A percentile compares a stretch with the other conserved stretches of the same genome.
Conservation (phyloP, 2,329 filamentous ascomycete species). For the Epichloe sp. region DNA sequence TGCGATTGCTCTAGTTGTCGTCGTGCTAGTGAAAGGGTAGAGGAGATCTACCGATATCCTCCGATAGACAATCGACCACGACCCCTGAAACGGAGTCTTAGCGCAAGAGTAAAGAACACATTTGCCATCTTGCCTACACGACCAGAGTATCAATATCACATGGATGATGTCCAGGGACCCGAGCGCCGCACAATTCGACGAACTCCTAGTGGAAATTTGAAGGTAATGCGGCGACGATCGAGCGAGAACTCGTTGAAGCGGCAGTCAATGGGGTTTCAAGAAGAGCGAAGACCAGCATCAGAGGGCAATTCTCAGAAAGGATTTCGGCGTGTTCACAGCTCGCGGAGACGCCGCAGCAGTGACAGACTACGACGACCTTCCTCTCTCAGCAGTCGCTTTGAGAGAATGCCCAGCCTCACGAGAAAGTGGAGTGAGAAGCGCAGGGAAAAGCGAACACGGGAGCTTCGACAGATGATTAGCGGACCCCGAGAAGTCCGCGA, state of each 20-base stretch:
- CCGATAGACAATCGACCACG: slow-evolving; percentile 34
- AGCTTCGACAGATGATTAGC: slow-evolving; percentile 47
- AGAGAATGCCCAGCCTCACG: slow-evolving; percentile 39
- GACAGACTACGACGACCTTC: slow-evolving; percentile 20
- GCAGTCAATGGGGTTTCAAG: slow-evolving; percentile 10
- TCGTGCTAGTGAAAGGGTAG: slow-evolving; percentile 27
- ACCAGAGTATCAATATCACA: slow-evolving; percentile 22
- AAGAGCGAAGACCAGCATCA: slow-evolving; percentile 23
- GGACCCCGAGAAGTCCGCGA: slow-evolving; percentile 44
- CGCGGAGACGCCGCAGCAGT: slow-evolving; percentile 13
- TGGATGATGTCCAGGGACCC: slow-evolving; percentile 22
- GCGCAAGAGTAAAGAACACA: slow-evolving; percentile 40
- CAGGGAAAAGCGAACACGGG: slow-evolving; percentile 44
- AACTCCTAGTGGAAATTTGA: slow-evolving; percentile 45
- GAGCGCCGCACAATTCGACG: slow-evolving; percentile 46
- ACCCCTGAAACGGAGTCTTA: slow-evolving; percentile 34
- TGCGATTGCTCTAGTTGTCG: slow-evolving; percentile 16
- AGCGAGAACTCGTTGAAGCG: slow-evolving; percentile 31
- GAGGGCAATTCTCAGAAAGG: slow-evolving; percentile 11
- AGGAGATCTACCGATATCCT: slow-evolving; percentile 32
- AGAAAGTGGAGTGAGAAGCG: slow-evolving; percentile 43
- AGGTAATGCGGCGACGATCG: slow-evolving; percentile 41
- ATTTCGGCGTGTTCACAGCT: slow-evolving; percentile 21
- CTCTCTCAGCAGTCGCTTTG: slow-evolving; percentile 34
- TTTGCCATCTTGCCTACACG: slow-evolving; percentile 47